These are phyloP conservation scores for Lentinus tigrinus DNA, from an alignment of 768 basidiomycete species.

Conservation along the genomic window DNA sequence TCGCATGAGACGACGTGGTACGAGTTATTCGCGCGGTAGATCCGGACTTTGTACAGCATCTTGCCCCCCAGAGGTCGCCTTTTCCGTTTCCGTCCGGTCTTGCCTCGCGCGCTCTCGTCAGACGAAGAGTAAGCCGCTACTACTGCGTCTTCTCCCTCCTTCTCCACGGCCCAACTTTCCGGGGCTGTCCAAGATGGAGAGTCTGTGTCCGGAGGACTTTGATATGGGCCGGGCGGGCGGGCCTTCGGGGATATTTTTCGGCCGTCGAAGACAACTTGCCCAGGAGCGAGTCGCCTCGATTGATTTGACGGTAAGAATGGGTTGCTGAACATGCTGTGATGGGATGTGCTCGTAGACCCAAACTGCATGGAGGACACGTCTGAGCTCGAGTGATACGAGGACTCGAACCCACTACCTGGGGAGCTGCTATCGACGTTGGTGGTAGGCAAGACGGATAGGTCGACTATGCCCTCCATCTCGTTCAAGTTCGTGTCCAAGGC, in stretches of 20 bases:
- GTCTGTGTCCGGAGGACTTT: constrained; percentile 13
- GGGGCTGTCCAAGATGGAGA: constrained; percentile 60
- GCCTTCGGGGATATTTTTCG: constrained; percentile 58
- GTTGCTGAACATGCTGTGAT: constrained; percentile 34
- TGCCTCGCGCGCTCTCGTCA: constrained; percentile 34
- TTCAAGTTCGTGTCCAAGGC: constrained; percentile 68
- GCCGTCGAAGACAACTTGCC: constrained; percentile 23
- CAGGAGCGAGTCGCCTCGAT: constrained; percentile 23
- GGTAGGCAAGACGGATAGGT: constrained; percentile 35
- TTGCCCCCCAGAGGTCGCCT: constrained; percentile 10
- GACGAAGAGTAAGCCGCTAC: constrained; percentile 43
- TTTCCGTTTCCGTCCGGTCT: constrained; percentile 20
- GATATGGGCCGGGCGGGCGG: constrained; percentile 9
- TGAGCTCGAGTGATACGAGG: constrained; percentile 31
- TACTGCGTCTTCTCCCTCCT: constrained; percentile 39
- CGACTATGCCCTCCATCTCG: constrained; percentile 81
- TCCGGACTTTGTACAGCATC: constrained; percentile 58
- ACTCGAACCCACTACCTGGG: constrained; percentile 43
- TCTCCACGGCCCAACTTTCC: constrained; percentile 73
- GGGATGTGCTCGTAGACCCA: constrained; percentile 34
- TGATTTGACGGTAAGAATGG: constrained; percentile 32
- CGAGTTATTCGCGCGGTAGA: constrained; percentile 71
- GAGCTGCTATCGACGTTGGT: constrained; percentile 35
- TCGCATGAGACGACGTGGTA: constrained; percentile 70
- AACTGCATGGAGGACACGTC: constrained; percentile 27